Evolutionary conservation across 495 filamentous ascomycete species (phyloP).

Genomic region (Trichocladium uniseriatum): DNA sequence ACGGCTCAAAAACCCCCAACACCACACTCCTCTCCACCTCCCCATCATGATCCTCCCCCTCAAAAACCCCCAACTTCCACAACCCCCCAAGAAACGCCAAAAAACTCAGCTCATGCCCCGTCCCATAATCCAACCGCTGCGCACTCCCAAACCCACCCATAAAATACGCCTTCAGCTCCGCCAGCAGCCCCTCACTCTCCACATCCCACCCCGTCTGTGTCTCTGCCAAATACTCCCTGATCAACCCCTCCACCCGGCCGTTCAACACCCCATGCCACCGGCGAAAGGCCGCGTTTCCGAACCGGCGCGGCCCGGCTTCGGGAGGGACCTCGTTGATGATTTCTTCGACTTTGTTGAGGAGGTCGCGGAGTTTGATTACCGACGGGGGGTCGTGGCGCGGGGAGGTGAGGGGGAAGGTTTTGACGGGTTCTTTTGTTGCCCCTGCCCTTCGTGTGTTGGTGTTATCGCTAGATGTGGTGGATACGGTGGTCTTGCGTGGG

Average conservation of each 20-base stretch:
- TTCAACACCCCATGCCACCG: conserved; percentile 68
- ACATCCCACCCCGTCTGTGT: conserved; percentile 5
- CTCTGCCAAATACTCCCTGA: conserved; percentile 49
- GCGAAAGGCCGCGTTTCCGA: conserved; percentile 84
- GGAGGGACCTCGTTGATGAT: conserved; percentile 74
- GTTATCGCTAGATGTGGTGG: neutral
- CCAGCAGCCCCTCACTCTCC: conserved; percentile 14
- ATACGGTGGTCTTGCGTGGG: conserved; percentile 41
- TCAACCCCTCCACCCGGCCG: conserved; percentile 44
- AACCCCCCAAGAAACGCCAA: conserved; percentile 80
- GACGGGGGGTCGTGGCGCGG: conserved; percentile 30
- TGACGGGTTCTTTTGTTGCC: conserved; percentile 20
- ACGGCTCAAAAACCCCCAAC: conserved; percentile 73
- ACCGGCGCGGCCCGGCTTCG: conserved; percentile 73
- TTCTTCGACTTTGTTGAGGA: conserved; percentile 52
- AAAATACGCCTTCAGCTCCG: conserved; percentile 72
- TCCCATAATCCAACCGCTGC: conserved; percentile 88
- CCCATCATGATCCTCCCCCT: conserved; percentile 21
- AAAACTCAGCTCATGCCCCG: conserved; percentile 92
- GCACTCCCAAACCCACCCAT: conserved; percentile 80
- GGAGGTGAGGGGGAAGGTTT: conserved; percentile 37
- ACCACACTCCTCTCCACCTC: conserved; percentile 63
- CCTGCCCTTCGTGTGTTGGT: neutral
- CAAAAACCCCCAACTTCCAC: conserved; percentile 83
- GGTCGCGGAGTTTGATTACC: conserved; percentile 51